Conservation (phyloP, 495 filamentous ascomycete genomes). For the Clohesyomyces aquaticus region DNA sequence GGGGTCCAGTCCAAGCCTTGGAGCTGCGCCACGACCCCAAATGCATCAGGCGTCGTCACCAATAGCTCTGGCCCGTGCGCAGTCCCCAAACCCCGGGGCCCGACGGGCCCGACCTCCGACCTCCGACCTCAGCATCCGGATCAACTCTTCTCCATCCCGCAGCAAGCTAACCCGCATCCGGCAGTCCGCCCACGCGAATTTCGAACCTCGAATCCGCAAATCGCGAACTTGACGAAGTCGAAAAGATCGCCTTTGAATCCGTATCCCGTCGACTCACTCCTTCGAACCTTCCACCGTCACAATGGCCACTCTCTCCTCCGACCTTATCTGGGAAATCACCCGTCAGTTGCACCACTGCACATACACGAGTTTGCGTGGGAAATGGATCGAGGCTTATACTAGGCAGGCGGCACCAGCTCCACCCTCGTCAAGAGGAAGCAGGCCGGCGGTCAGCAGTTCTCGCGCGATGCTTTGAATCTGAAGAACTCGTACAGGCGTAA, state of each 20-base stretch:
- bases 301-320: conserved; percentile 67
- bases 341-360: conserved; percentile 72
- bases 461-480: conserved; percentile 89
- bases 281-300: not conserved
- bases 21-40: not conserved
- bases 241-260: too few species aligned
- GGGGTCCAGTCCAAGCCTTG: too few species aligned
- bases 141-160: not conserved
- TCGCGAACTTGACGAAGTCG: not conserved
- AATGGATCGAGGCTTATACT: not conserved
- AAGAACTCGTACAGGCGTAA: conserved; percentile 88
- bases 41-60: conserved; percentile 15
- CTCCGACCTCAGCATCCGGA: not conserved
- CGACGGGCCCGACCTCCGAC: not conserved
- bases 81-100: too few species aligned
- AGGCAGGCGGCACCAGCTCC: conserved; percentile 73
- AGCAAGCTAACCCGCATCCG: not conserved
- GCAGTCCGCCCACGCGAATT: conserved; percentile 1
- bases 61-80: conserved; percentile 1
- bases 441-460: conserved; percentile 80
- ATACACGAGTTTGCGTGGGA: not conserved
- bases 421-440: conserved; percentile 86
- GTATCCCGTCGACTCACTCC: too few species aligned
- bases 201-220: not conserved
- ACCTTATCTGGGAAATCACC: conserved; percentile 88